Conservation (phyloP, 176 grass and related monocot genomes). For the Triticum turgidum region DNA sequence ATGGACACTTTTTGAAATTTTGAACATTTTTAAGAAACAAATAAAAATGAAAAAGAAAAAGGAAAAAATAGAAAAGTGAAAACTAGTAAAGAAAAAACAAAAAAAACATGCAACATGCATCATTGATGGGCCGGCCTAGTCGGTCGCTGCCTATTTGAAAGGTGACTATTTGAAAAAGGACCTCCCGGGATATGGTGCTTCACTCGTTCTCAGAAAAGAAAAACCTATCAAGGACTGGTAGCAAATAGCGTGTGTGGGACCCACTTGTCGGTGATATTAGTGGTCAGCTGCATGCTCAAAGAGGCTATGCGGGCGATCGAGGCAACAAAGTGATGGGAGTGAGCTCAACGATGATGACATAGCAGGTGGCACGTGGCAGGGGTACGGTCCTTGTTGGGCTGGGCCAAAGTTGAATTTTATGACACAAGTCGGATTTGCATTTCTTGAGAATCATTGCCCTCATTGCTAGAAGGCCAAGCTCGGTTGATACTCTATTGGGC, state of each 20-base stretch:
- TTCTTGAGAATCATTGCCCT: background rate
- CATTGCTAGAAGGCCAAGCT: background rate
- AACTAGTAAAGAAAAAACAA: too few relatives aligned
- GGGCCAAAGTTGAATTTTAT: background rate
- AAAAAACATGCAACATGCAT: too few relatives aligned
- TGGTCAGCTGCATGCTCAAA: background rate
- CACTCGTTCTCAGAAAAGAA: too few relatives aligned
- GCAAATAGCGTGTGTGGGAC: background rate
- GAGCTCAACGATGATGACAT: conserved; percentile 6
- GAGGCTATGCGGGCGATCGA: background rate
- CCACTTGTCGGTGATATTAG: background rate
- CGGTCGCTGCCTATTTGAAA: too few relatives aligned
- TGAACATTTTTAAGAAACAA: too few relatives aligned
- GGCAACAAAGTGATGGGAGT: conserved; percentile 10
- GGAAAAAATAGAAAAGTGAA: too few relatives aligned
- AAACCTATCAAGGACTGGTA: background rate
- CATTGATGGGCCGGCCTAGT: too few relatives aligned
- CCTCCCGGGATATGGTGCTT: too few relatives aligned
- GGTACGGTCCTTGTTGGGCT: background rate
- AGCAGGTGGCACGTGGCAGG: background rate
- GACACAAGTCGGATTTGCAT: background rate
- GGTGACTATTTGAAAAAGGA: too few relatives aligned
- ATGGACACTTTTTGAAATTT: too few relatives aligned
- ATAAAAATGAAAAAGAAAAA: too few relatives aligned
- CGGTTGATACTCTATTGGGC: background rate